These are phyloP conservation scores for Corynascus novoguineensis DNA, from an alignment of 495 filamentous ascomycete genomes.

Conservation along the genomic window DNA sequence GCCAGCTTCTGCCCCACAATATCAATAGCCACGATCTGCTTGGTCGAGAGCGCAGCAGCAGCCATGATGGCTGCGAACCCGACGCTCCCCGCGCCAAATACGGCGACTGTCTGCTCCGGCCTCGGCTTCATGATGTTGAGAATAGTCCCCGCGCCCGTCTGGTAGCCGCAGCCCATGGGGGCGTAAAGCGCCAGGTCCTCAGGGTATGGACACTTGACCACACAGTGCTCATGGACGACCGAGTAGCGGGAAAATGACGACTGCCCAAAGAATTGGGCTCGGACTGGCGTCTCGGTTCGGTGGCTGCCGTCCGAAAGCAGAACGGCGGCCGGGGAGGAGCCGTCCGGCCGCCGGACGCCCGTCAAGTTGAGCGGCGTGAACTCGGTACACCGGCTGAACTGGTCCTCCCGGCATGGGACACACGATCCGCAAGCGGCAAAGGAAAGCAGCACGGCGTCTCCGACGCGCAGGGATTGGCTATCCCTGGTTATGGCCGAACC, in stretches of 20 bases:
- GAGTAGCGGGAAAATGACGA: constrained; percentile 34
- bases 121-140: constrained; percentile 34
- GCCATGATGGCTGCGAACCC: constrained; percentile 38
- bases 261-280: constrained; percentile 44
- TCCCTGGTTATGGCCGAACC: constrained; percentile 39
- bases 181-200: constrained; percentile 30
- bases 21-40: constrained; percentile 41
- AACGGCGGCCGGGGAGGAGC: constrained; percentile 13
- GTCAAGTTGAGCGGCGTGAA: constrained; percentile 32
- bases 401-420: constrained; percentile 23
- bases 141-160: constrained; percentile 40
- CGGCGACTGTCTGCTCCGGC: constrained; percentile 22
- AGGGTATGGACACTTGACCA: constrained; percentile 29
- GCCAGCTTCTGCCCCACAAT: constrained; percentile 37
- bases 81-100: constrained; percentile 42
- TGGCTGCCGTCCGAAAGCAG: constrained; percentile 24
- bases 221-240: constrained; percentile 28
- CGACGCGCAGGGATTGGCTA: constrained; percentile 32
- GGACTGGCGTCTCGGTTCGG: too few relatives aligned
- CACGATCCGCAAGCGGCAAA: constrained; percentile 34
- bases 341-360: constrained; percentile 14
- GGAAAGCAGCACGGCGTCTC: constrained; percentile 43
- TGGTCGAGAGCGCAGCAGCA: constrained; percentile 19
- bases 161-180: constrained; percentile 40
- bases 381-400: constrained; percentile 28